Evolutionary conservation across 306 rosid genomes (phyloP), one percentile per base, ranked within the genome.

Genomic region (Prosopis cineraria): DNA sequence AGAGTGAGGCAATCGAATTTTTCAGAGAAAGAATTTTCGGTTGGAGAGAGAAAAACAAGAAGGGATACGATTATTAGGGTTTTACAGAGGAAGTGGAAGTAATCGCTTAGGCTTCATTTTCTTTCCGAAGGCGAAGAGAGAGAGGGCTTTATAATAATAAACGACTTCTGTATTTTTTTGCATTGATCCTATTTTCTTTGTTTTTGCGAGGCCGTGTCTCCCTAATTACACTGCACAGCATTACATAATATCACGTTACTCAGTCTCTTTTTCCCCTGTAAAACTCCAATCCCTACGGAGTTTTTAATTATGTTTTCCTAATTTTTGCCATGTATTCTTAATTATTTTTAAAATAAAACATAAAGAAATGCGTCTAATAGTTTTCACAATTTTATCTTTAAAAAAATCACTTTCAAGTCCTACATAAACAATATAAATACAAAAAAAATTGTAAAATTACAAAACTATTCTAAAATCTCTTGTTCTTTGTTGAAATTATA

Each of bases 31-130:
- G 25, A 48, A 20, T 52, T 30, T 62, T n/a, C 50, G 68, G 80
- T 39, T 52, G 56, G 73, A 31, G 68, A 56, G 74, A 71, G 73
- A 69, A 66, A 70, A 59, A 78, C 0, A 19, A 13, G 20, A 33
- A 55, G 65, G n/a, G 48, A 86, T 86, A 80, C 84, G 89, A 76
- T 33, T 10, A 81, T 88, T 93, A 91, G 98, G 98, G 98, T 91
- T 93, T 93, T 89, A 79, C 87, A 80, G 86, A 72, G 11, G 73
- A 80, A 86, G 78, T 65, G 85, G 62, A 53, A 90, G 84, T 75
- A 75, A 78, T 84, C 78, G 79, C 50, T 85, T 64, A 50, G n/a
- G 78, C 76, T 63, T 75, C 84, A 45, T 65, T 81, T 37, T 63
- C 53, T 68, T 44, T 77, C 53, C 40, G 45, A 44, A 50, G 65